Conservation (phyloP, 225 moss, liverwort and hornwort genomes). For the Pseudoscleropodium purum region DNA sequence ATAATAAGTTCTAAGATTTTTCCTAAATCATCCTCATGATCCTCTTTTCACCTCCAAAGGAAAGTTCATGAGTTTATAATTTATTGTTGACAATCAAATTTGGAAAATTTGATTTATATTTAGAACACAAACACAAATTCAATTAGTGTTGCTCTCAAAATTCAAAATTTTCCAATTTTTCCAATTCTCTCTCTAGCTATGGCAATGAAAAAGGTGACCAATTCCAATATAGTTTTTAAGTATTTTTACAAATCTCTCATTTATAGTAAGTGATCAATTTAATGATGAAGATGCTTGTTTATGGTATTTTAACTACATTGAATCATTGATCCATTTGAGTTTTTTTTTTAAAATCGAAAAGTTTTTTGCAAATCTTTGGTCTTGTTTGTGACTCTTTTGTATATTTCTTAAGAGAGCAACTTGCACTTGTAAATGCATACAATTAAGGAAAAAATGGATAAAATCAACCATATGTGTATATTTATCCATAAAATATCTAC, state of each 20-base stretch:
- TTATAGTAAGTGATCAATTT: neutral
- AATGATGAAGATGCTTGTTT: neutral
- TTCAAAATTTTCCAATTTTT: neutral
- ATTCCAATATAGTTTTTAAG: accelerated
- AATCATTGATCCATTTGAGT: neutral
- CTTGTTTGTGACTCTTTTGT: neutral
- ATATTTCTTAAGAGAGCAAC: neutral
- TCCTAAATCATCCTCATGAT: accelerated
- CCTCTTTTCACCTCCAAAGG: neutral
- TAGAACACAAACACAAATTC: neutral
- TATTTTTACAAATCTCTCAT: neutral
- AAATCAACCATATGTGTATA: neutral
- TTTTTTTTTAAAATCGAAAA: too few species aligned
- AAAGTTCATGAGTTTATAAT: neutral
- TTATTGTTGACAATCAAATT: neutral
- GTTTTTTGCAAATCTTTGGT: neutral
- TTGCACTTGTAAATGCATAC: neutral
- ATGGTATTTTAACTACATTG: neutral
- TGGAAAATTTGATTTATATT: neutral
- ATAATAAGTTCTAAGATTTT: neutral
- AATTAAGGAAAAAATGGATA: neutral
- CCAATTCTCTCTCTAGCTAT: neutral
- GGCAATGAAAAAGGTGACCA: accelerated
- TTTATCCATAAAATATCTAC: neutral
- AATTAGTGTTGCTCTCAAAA: neutral